Conservation (phyloP, 2,329 filamentous ascomycete species). For the Zopfia rhizophila region DNA sequence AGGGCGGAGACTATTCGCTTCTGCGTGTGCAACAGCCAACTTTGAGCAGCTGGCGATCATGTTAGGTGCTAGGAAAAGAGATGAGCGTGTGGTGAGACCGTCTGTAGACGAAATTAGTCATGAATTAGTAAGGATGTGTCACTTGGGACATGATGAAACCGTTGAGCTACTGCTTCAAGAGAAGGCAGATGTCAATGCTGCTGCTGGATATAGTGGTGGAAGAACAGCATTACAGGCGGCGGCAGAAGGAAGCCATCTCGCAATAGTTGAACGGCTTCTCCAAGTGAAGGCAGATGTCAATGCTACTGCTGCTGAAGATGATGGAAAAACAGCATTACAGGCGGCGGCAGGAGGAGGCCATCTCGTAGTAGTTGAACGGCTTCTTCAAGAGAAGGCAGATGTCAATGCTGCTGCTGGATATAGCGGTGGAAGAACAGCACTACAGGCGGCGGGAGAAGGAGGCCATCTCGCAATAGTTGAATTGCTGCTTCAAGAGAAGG, state of each 20-base stretch:
- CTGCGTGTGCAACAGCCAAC: conserved; percentile 10
- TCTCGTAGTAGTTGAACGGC: conserved; percentile 15
- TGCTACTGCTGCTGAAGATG: not conserved
- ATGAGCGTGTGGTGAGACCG: conserved; percentile 2
- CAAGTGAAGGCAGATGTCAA: conserved; percentile 6
- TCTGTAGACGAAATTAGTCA: conserved; percentile 8
- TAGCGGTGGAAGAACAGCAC: conserved; percentile 3
- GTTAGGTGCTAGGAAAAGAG: conserved; percentile 3
- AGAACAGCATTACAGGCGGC: conserved; percentile 6
- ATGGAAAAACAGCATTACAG: conserved; percentile 10
- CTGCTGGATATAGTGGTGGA: not conserved
- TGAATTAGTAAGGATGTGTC: conserved; percentile 2
- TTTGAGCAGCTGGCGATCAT: conserved; percentile 18
- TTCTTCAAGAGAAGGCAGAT: conserved; percentile 17
- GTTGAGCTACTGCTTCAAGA: conserved; percentile 9
- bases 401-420: conserved; percentile 6
- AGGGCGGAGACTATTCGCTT: conserved; percentile 13
- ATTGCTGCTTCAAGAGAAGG: conserved; percentile 8
- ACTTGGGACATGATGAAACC: conserved; percentile 9
- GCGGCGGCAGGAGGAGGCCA: conserved; percentile 11
- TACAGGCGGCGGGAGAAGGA: conserved; percentile 5
- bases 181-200: conserved; percentile 6
- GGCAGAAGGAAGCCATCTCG: conserved; percentile 15
- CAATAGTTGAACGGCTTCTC: conserved; percentile 14
- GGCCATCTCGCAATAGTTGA: conserved; percentile 4